phyloP scores from a whole-genome alignment of 2,329 filamentous ascomycete genomes.

The Fusarium nygamai region DNA sequence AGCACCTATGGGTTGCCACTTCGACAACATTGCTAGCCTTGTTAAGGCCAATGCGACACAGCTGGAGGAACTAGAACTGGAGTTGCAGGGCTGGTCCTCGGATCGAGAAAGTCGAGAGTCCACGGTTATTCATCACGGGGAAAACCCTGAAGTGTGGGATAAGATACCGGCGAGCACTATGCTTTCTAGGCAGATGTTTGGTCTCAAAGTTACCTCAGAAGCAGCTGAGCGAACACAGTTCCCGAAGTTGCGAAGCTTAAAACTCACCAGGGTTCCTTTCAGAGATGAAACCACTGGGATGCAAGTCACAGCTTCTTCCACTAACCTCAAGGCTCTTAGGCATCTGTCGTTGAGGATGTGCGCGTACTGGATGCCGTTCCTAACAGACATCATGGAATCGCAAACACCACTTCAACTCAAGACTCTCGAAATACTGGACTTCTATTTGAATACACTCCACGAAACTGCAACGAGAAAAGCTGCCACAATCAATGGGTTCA shows the following conservation, averaged over 20 bases:
- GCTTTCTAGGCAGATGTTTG: not conserved
- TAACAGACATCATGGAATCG: fast-evolving
- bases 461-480: not conserved
- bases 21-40: not conserved
- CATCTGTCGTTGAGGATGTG: not conserved
- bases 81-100: not conserved
- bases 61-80: not conserved
- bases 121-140: fast-evolving
- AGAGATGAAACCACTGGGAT: not conserved
- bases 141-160: not conserved
- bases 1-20: not conserved
- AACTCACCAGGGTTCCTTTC: not conserved
- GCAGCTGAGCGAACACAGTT: fast-evolving
- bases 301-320: not conserved
- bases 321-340: fast-evolving
- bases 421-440: not conserved
- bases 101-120: slow-evolving; percentile 1
- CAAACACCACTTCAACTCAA: not conserved
- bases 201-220: fast-evolving
- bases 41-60: not conserved
- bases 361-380: not conserved
- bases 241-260: not conserved
- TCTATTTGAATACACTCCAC: not conserved
- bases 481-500: fast-evolving
- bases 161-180: not conserved